Evolutionary conservation across 495 filamentous ascomycete species (phyloP).

Genomic region (Patellaria atrata): DNA sequence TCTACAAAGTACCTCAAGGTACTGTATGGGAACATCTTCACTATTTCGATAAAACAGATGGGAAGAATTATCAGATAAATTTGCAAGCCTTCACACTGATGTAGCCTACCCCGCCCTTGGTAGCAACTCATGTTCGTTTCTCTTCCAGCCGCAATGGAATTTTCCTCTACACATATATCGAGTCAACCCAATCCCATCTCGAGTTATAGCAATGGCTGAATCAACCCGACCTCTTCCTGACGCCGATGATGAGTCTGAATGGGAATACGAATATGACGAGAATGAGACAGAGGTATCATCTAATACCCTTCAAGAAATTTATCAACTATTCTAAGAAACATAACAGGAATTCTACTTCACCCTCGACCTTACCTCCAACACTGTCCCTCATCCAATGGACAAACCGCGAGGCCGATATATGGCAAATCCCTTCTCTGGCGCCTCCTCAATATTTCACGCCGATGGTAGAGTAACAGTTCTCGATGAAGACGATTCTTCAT

Average conservation of each 20-base stretch:
- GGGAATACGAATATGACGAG: constrained; percentile 49
- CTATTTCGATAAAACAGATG: too few species aligned
- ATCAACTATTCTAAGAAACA: background rate
- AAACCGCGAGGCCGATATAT: background rate
- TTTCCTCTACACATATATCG: background rate
- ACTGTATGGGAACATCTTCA: too few species aligned
- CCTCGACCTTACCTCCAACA: constrained; percentile 22
- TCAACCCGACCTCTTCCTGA: background rate
- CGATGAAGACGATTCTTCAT: background rate
- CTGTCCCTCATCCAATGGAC: background rate
- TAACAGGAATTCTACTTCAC: constrained; percentile 26
- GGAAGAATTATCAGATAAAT: constrained; percentile 4
- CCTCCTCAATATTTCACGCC: constrained; percentile 1
- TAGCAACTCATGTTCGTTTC: background rate
- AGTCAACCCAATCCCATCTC: constrained; percentile 1
- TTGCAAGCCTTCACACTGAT: constrained; percentile 1
- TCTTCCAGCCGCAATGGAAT: background rate
- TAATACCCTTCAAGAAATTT: background rate
- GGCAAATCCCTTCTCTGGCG: background rate
- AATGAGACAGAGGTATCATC: constrained; percentile 39
- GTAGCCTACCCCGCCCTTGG: background rate
- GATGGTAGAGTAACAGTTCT: background rate
- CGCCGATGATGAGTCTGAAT: constrained; percentile 34
- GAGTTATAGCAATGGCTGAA: constrained; percentile 8
- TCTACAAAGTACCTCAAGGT: too few species aligned